These are phyloP conservation scores for Orbilia javanica DNA, from an alignment of 2,329 filamentous ascomycete species.

Conservation along the genomic window DNA sequence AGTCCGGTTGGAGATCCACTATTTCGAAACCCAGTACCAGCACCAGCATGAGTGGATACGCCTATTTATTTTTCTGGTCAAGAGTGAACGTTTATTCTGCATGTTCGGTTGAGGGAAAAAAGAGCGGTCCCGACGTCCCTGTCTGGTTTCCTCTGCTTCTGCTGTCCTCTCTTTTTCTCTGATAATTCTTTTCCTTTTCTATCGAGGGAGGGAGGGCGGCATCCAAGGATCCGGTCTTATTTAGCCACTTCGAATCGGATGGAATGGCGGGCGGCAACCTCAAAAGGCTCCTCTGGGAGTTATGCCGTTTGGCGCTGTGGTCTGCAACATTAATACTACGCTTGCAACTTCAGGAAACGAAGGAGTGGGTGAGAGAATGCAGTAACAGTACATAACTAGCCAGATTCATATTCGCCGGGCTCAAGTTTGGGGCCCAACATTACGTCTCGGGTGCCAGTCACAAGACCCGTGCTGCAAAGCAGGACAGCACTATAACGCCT, in stretches of 20 bases:
- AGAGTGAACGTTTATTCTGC: constrained; percentile 40
- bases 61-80: constrained; percentile 22
- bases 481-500: constrained; percentile 13
- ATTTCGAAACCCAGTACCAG: constrained; percentile 48
- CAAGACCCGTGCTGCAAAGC: constrained; percentile 44
- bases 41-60: constrained; percentile 34
- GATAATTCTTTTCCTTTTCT: neutral
- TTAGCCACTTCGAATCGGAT: constrained; percentile 53
- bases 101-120: constrained; percentile 40
- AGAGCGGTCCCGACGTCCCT: neutral
- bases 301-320: constrained; percentile 36
- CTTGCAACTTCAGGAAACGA: constrained; percentile 32
- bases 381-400: neutral
- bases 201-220: constrained; percentile 23
- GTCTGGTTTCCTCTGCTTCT: constrained; percentile 7
- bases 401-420: constrained; percentile 30
- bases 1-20: constrained; percentile 50
- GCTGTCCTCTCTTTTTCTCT: constrained; percentile 6
- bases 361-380: constrained; percentile 11
- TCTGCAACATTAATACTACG: constrained; percentile 16
- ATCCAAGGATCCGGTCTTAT: constrained; percentile 55
- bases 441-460: constrained; percentile 40
- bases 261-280: constrained; percentile 30
- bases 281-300: neutral
- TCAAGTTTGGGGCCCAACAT: constrained; percentile 20